These are phyloP conservation scores for Colletotrichum cuscutae DNA, from an alignment of 2,329 filamentous ascomycete species.

Conservation along the genomic window DNA sequence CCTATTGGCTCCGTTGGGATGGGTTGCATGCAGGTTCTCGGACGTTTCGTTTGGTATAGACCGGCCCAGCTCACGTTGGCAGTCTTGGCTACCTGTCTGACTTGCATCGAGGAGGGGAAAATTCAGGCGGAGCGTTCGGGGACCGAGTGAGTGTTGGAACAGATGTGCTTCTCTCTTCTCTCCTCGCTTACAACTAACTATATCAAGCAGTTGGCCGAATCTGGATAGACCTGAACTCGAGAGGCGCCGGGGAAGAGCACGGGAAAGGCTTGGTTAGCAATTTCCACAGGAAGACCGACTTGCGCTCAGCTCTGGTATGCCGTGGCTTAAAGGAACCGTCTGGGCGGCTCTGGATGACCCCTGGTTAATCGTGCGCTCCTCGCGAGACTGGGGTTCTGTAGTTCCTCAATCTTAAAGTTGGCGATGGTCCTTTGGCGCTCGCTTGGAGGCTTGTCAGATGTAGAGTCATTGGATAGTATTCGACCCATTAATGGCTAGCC, in stretches of 20 bases:
- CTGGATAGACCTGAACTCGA: background rate
- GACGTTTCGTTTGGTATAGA: background rate
- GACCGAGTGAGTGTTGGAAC: background rate
- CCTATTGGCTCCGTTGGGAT: background rate
- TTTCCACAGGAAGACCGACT: conserved; percentile 6
- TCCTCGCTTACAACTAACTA: background rate
- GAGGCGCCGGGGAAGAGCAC: background rate
- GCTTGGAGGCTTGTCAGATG: background rate
- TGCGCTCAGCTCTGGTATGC: background rate
- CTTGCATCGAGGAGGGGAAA: background rate
- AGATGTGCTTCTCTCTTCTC: background rate
- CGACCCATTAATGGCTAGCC: background rate
- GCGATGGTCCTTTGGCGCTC: background rate
- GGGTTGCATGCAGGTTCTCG: conserved; percentile 6
- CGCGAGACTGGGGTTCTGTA: background rate
- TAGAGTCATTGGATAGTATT: background rate
- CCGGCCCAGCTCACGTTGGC: conserved; percentile 6
- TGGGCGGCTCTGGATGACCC: background rate
- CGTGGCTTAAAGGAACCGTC: conserved; percentile 7
- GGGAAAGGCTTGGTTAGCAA: conserved; percentile 12
- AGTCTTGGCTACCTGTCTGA: background rate
- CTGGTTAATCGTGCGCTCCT: background rate
- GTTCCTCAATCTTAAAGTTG: background rate
- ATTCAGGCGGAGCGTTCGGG: background rate
- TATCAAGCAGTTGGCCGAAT: background rate